phyloP scores from a whole-genome alignment of 1,139 yeast species.

The Yamadazyma diddensiae region DNA sequence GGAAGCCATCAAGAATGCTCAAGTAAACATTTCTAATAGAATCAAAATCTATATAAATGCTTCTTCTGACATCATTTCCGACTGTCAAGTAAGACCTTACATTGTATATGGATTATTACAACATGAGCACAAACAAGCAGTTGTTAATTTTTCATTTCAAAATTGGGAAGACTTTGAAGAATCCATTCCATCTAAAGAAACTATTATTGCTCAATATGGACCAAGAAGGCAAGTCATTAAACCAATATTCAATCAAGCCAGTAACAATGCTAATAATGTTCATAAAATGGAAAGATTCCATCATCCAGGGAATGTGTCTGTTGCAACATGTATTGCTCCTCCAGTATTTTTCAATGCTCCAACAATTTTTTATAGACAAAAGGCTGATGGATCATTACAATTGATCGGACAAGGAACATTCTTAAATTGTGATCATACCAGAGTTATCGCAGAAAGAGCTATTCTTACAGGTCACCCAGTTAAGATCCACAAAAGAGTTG shows the following conservation, averaged over 20 bases:
- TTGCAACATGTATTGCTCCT: constrained; percentile 93
- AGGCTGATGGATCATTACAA: constrained; percentile 50
- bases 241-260: constrained; percentile 80
- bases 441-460: constrained; percentile 84
- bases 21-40: constrained; percentile 63
- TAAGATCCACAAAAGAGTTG: constrained; percentile 89
- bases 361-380: constrained; percentile 60
- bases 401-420: constrained; percentile 89
- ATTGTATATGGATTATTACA: constrained; percentile 70
- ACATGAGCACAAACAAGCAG: constrained; percentile 84
- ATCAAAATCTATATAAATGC: constrained; percentile 62
- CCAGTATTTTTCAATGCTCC: constrained; percentile 81
- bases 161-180: constrained; percentile 87
- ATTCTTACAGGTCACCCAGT: constrained; percentile 93
- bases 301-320: constrained; percentile 67
- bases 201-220: constrained; percentile 86
- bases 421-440: constrained; percentile 78
- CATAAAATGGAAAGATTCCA: constrained; percentile 83
- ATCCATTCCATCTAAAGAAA: constrained; percentile 79
- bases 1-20: constrained; percentile 55
- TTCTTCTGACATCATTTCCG: constrained; percentile 52
- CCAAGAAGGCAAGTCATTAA: constrained; percentile 83
- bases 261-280: constrained; percentile 78
- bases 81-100: constrained; percentile 39
- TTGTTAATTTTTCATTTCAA: constrained; percentile 76